phyloP scores from a whole-genome alignment of 805 yeast genomes.

The Sugiyamaella valdiviana region DNA sequence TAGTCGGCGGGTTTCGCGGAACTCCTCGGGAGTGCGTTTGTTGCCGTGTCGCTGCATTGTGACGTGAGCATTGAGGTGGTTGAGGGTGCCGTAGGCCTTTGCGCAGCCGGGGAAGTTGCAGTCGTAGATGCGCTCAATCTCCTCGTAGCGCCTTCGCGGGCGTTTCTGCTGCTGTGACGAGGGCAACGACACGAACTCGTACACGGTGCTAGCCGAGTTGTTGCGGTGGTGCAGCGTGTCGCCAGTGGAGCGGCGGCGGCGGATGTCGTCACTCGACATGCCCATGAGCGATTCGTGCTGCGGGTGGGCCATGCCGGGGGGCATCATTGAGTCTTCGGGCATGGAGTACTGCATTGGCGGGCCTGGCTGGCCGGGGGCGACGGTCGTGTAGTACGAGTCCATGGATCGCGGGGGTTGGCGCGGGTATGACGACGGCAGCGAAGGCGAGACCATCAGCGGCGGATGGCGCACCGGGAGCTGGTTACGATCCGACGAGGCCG shows the following conservation, averaged over 20 bases:
- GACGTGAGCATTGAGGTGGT: constrained; percentile 54
- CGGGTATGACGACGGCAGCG: constrained; percentile 4
- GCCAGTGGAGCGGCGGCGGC: neutral
- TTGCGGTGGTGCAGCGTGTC: constrained; percentile 5
- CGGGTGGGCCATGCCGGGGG: neutral
- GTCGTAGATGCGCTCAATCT: constrained; percentile 48
- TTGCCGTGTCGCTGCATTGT: constrained; percentile 48
- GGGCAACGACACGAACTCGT: constrained; percentile 26
- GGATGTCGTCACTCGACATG: neutral
- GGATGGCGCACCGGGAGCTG: constrained; percentile 1
- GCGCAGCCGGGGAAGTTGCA: constrained; percentile 44
- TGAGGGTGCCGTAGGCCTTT: constrained; percentile 54
- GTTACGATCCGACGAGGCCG: constrained; percentile 2
- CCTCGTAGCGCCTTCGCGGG: constrained; percentile 49
- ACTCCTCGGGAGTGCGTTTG: constrained; percentile 50
- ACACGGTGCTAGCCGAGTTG: constrained; percentile 3
- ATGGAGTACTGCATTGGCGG: neutral
- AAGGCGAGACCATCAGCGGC: neutral
- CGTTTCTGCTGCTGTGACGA: constrained; percentile 35
- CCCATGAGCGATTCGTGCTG: neutral
- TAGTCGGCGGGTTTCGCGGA: constrained; percentile 43
- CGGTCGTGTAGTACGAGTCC: constrained; percentile 6
- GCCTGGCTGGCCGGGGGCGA: neutral
- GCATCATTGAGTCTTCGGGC: neutral
- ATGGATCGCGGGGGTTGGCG: constrained; percentile 12